These are phyloP conservation scores for Backusella luteola DNA, from an alignment of 192 early-diverging fungal genomes.

Conservation along the genomic window DNA sequence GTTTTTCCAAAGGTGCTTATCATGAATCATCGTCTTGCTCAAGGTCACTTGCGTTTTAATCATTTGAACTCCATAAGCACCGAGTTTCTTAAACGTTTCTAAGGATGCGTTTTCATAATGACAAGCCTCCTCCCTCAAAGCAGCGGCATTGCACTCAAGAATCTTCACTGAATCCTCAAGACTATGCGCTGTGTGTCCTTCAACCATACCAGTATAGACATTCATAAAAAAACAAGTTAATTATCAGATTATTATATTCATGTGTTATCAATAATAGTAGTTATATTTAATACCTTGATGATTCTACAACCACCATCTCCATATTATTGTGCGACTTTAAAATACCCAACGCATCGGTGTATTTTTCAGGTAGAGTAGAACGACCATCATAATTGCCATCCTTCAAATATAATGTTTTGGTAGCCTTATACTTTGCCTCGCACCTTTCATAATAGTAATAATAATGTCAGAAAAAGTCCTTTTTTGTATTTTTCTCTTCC, in stretches of 20 bases:
- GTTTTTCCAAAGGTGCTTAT: constrained; percentile 12
- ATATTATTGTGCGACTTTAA: constrained; percentile 14
- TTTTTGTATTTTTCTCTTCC: constrained; percentile 15
- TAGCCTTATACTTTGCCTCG: constrained; percentile 6
- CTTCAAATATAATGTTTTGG: constrained; percentile 5
- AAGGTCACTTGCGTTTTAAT: constrained; percentile 10
- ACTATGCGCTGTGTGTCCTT: constrained; percentile 8
- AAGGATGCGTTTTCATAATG: constrained; percentile 8
- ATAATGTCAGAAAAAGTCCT: not conserved
- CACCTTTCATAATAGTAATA: constrained; percentile 11
- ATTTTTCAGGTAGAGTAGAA: constrained; percentile 1
- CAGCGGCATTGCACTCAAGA: constrained; percentile 11
- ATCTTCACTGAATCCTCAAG: constrained; percentile 19
- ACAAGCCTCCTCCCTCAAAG: constrained; percentile 10
- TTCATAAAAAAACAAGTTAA: constrained; percentile 1
- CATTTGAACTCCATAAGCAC: constrained; percentile 1
- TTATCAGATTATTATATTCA: not conserved
- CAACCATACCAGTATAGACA: constrained; percentile 15
- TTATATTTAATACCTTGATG: constrained; percentile 14
- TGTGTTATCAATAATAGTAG: constrained; percentile 2
- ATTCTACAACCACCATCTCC: constrained; percentile 12
- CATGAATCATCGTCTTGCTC: constrained; percentile 8
- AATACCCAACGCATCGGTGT: constrained; percentile 2
- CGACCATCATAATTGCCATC: constrained; percentile 9
- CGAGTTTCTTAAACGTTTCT: constrained; percentile 8